Evolutionary conservation across 768 basidiomycete species (phyloP).

Genomic region (Serendipita sp.): DNA sequence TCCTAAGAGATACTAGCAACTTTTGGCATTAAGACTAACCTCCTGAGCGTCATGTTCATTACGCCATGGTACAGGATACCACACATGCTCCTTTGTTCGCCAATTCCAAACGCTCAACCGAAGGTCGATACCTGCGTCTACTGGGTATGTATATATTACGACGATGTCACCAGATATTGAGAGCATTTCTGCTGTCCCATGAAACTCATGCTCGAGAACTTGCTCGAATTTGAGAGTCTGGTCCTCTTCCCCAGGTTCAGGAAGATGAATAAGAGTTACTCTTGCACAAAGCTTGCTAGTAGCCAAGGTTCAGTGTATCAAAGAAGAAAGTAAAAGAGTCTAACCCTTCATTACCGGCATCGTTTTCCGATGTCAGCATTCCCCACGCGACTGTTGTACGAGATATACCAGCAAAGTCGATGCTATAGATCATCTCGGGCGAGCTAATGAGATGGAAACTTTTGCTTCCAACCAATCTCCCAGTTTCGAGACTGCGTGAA

Average conservation of each 20-base stretch:
- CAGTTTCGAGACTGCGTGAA: background rate
- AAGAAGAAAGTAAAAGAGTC: background rate
- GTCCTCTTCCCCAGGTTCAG: background rate
- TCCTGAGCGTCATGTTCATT: too few species aligned
- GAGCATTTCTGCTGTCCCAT: slow-evolving; percentile 3
- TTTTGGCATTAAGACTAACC: too few species aligned
- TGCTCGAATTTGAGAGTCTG: background rate
- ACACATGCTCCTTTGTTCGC: background rate
- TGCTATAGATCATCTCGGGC: slow-evolving; percentile 1
- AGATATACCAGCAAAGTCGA: slow-evolving; percentile 4
- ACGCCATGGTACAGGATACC: background rate
- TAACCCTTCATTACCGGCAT: background rate
- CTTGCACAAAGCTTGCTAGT: background rate
- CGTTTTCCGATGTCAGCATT: background rate
- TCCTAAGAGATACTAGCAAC: too few species aligned
- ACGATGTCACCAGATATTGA: background rate
- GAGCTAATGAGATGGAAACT: background rate
- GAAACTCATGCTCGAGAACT: background rate
- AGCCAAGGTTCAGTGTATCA: background rate
- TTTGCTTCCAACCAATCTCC: background rate
- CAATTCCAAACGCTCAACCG: background rate
- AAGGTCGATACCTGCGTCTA: background rate
- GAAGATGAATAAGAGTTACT: background rate
- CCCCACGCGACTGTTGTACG: background rate
- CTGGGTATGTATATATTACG: background rate